Evolutionary conservation across 441 rosid species (phyloP).

Genomic region (Sinapis alba): DNA sequence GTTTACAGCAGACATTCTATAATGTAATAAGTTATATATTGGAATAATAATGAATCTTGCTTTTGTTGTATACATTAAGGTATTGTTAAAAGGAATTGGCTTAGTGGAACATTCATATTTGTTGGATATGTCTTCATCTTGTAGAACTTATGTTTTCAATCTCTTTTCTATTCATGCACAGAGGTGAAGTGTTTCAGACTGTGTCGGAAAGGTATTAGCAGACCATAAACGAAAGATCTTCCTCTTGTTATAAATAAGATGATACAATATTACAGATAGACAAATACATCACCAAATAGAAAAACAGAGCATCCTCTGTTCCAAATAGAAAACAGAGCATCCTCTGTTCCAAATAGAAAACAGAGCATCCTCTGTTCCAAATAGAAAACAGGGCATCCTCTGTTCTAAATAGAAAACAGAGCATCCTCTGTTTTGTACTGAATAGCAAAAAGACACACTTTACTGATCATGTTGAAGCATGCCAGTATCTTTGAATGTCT

Average conservation of each 20-base stretch:
- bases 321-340: neutral
- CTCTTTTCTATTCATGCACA: neutral
- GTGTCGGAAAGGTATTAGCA: neutral
- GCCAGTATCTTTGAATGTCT: constrained; percentile 39
- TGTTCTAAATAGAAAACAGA: constrained; percentile 28
- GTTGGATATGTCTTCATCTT: neutral
- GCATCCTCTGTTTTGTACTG: constrained; percentile 29
- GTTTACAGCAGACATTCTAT: neutral
- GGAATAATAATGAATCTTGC: neutral
- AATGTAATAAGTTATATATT: neutral
- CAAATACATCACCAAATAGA: neutral
- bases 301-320: constrained; percentile 37
- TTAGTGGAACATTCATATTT: neutral
- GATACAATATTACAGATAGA: neutral
- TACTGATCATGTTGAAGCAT: constrained; percentile 33
- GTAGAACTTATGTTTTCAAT: neutral
- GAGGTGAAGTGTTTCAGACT: neutral
- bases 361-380: neutral
- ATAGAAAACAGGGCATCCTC: neutral
- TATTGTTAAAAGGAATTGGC: neutral
- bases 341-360: constrained; percentile 11
- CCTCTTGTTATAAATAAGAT: neutral
- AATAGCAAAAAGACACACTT: constrained; percentile 2
- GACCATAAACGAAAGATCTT: neutral
- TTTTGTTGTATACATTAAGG: neutral